Base-by-base conservation (phyloP, 139 green algal genomes). In the Limnomonas spitsbergensis region DNA sequence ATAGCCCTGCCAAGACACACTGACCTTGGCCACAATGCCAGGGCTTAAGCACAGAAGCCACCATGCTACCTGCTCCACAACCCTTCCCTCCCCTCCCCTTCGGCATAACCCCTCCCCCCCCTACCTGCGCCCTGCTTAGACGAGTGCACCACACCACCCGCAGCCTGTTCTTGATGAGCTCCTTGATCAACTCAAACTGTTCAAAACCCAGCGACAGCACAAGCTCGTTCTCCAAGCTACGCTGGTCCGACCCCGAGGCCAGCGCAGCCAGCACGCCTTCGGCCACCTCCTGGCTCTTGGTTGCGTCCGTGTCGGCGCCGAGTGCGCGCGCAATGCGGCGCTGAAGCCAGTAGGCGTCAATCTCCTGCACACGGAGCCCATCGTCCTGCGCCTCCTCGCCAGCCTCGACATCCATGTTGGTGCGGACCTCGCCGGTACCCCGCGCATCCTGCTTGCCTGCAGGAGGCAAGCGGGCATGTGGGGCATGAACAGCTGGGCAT, bases 331-430 rank as follows among this genome's bases (percentile, higher is more conserved):
- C 77, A 7, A 99, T 86, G 54, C 91, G 82, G 32, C 96, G 91
- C 89, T 99, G 96, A 82, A 99, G 92, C 96, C 96, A 99, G 89
- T 98, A 99, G 2, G 96, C 96, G 79, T 99, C 96, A 79, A 99
- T 97, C 71, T 98, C 93, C 80, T 76, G 69, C 34, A 76, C 69
- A 47, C 93, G 66, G 35, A 85, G 72, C 24, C 77, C 87, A 34
- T 83, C 80, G 69, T 85, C 84, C 3, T 47, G 52, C 20, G 53
- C 66, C 78, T 83, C 80, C 79, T 82, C 79, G 39, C 78, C 83
- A 34, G 71, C 83, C 31, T 86, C 80, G 29, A 85, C 75, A 69
- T 86, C 78, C 79, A 79, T 74, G 53, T 66, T 80, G 38, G 77
- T 82, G 38, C 79, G 61, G 9, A 71, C 73, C 52, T 79, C 53